These are phyloP conservation scores for Spathaspora sp. DNA, from an alignment of 805 yeast species.

Conservation along the genomic window DNA sequence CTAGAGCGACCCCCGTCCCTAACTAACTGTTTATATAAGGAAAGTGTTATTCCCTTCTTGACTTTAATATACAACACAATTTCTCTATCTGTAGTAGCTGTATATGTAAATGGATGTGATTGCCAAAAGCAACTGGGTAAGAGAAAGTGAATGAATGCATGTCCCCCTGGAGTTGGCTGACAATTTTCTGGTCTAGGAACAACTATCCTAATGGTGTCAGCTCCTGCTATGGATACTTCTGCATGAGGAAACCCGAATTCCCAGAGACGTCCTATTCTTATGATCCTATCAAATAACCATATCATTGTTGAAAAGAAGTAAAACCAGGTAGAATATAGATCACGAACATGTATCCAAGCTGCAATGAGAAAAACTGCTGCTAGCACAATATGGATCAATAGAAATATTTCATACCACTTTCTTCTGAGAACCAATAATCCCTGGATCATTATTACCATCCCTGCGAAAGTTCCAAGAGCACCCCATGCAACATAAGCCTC, in stretches of 20 bases:
- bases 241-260: slow-evolving; percentile 61
- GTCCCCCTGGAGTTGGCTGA: slow-evolving; percentile 59
- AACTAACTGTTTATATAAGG: slow-evolving; percentile 11
- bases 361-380: slow-evolving; percentile 48
- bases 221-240: slow-evolving; percentile 35
- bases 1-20: slow-evolving; percentile 3
- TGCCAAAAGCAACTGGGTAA: slow-evolving; percentile 51
- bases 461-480: slow-evolving; percentile 25
- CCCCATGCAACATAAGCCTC: slow-evolving; percentile 22
- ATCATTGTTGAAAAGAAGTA: slow-evolving; percentile 53
- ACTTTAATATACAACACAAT: slow-evolving; percentile 31
- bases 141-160: slow-evolving; percentile 53
- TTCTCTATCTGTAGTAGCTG: slow-evolving; percentile 14
- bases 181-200: slow-evolving; percentile 52
- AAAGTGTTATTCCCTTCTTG: slow-evolving; percentile 29
- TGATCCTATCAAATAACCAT: slow-evolving; percentile 67
- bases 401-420: slow-evolving; percentile 49
- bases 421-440: slow-evolving; percentile 44
- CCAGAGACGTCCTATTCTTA: slow-evolving; percentile 52
- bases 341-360: slow-evolving; percentile 48
- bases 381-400: slow-evolving; percentile 53
- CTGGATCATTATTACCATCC: slow-evolving; percentile 41
- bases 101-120: slow-evolving; percentile 63
- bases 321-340: slow-evolving; percentile 33
- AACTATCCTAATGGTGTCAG: slow-evolving; percentile 46